Conservation (phyloP, 2,329 filamentous ascomycete genomes). For the Geosmithia flava region DNA sequence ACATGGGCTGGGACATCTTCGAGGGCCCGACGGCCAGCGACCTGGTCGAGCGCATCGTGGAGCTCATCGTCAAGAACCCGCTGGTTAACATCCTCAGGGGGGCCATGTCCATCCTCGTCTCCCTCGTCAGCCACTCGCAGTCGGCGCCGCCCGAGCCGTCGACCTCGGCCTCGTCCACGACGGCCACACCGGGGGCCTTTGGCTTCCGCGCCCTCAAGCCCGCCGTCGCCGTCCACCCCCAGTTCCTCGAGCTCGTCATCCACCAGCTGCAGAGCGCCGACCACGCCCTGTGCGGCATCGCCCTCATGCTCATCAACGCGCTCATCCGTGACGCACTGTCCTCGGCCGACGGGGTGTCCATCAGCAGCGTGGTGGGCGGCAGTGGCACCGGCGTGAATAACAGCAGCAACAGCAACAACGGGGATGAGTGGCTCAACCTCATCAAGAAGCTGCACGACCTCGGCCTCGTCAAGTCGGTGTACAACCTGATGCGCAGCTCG, state of each 20-base stretch:
- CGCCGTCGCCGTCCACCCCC: slow-evolving; percentile 78
- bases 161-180: slow-evolving; percentile 20
- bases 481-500: slow-evolving; percentile 86
- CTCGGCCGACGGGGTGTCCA: slow-evolving; percentile 43
- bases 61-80: slow-evolving; percentile 87
- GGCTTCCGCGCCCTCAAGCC: slow-evolving; percentile 89
- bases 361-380: slow-evolving; percentile 28
- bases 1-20: slow-evolving; percentile 94
- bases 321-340: slow-evolving; percentile 86
- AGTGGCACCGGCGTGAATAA: slow-evolving; percentile 14
- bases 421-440: slow-evolving; percentile 85
- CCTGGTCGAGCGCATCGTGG: slow-evolving; percentile 66
- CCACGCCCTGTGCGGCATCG: slow-evolving; percentile 90
- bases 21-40: slow-evolving; percentile 50
- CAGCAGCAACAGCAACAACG: slow-evolving; percentile 14
- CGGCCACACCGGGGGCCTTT: slow-evolving; percentile 50
- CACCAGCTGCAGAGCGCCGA: slow-evolving; percentile 86
- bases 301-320: slow-evolving; percentile 88
- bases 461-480: slow-evolving; percentile 85
- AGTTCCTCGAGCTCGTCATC: slow-evolving; percentile 91
- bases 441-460: slow-evolving; percentile 89
- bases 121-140: slow-evolving; percentile 79
- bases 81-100: slow-evolving; percentile 95
- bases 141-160: slow-evolving; percentile 19
- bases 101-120: slow-evolving; percentile 92